Evolutionary conservation across 1,284 basidiomycete species (phyloP).

Genomic region (Singerocomus inundabilis): DNA sequence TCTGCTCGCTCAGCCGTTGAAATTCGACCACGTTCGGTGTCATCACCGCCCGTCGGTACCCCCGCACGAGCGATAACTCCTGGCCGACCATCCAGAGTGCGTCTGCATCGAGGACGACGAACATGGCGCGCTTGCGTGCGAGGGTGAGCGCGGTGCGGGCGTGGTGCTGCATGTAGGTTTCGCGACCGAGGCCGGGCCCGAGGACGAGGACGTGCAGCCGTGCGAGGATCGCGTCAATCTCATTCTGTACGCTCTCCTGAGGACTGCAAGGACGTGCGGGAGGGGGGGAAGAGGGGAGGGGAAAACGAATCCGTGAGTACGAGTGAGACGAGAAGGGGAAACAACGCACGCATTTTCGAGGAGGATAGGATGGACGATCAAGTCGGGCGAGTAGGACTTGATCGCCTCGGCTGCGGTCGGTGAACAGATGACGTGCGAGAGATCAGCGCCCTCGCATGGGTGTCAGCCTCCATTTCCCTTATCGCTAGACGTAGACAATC

Average conservation of each 20-base stretch:
- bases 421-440: conserved; percentile 96
- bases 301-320: background rate
- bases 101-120: conserved; percentile 92
- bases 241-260: conserved; percentile 47
- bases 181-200: conserved; percentile 90
- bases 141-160: conserved; percentile 58
- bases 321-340: background rate
- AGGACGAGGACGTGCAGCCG: conserved; percentile 92
- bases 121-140: conserved; percentile 65
- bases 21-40: conserved; percentile 98
- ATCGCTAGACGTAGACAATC: conserved; percentile 21
- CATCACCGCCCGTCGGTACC: conserved; percentile 79
- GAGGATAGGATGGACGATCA: conserved; percentile 94
- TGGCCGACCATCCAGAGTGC: conserved; percentile 79
- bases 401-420: conserved; percentile 88
- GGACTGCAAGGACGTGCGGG: conserved; percentile 37
- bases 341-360: conserved; percentile 50
- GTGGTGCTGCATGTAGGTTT: conserved; percentile 84
- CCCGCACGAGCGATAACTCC: conserved; percentile 72
- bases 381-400: conserved; percentile 93
- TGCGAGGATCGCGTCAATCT: conserved; percentile 71
- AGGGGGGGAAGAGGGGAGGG: too few relatives aligned
- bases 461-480: background rate
- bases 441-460: conserved; percentile 74
- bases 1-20: conserved; percentile 73